phyloP scores from a whole-genome alignment of 345 rosid species.

The Eucalyptus tenuipes region DNA sequence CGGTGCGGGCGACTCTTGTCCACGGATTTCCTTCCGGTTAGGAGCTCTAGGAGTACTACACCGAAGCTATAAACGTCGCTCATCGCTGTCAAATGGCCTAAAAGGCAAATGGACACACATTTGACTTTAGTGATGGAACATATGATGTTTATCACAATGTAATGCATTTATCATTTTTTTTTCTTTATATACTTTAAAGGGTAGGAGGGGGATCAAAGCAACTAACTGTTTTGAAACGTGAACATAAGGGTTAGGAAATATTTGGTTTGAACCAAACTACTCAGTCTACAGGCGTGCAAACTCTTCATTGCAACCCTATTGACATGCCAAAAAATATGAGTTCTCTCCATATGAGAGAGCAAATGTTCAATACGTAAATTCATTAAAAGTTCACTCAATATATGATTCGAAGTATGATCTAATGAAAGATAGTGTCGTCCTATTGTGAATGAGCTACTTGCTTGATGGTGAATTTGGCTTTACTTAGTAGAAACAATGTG shows the following conservation, averaged over 20 bases:
- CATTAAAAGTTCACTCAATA: not conserved
- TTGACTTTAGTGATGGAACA: not conserved
- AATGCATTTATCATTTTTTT: not conserved
- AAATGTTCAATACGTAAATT: not conserved
- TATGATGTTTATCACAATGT: not conserved
- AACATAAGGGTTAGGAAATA: not conserved
- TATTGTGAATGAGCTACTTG: not conserved
- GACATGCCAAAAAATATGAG: fast-evolving
- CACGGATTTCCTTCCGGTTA: slow-evolving; percentile 52
- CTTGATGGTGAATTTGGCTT: not conserved
- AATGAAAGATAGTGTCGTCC: not conserved
- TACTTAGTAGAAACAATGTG: not conserved
- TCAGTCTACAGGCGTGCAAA: not conserved
- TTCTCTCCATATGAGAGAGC: not conserved
- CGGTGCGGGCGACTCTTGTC: slow-evolving; percentile 47
- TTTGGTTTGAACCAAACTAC: not conserved
- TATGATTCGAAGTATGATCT: not conserved
- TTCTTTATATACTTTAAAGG: not conserved
- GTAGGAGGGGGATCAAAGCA: not conserved
- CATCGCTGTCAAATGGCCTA: slow-evolving; percentile 64
- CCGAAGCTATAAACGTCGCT: slow-evolving; percentile 75
- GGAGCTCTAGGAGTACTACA: slow-evolving; percentile 50
- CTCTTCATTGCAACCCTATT: not conserved
- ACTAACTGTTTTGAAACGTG: not conserved
- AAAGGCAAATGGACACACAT: not conserved